Percentiles rank a stretch among this genome's conserved stretches.
Evolutionary conservation across 1,139 yeast species (phyloP).

Genomic region (Hyphopichia burtonii): DNA sequence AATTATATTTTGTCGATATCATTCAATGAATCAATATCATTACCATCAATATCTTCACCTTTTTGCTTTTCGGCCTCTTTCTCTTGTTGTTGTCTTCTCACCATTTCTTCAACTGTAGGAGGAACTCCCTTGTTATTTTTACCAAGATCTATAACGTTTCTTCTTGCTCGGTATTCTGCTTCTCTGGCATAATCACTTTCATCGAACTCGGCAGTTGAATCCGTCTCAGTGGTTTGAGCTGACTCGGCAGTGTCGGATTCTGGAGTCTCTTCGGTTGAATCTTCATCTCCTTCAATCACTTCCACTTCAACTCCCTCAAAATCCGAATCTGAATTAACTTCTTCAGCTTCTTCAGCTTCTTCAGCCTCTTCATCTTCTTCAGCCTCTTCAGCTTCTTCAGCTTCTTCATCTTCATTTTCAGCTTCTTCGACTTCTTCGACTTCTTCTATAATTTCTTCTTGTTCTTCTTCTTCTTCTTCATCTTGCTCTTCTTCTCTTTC

Average conservation of each 20-base stretch:
- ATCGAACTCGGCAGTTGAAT: too few species aligned
- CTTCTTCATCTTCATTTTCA: background rate
- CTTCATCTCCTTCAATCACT: conserved; percentile 6
- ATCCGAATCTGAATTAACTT: conserved; percentile 3
- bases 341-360: background rate
- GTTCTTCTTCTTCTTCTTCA: background rate
- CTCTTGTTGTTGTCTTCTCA: background rate
- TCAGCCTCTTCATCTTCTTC: background rate
- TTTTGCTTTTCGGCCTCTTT: background rate
- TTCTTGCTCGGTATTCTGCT: conserved; percentile 6
- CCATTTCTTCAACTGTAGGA: background rate
- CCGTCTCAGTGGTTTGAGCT: too few species aligned
- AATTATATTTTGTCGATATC: background rate
- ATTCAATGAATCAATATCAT: background rate
- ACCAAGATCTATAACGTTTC: background rate
- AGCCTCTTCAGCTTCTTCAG: background rate
- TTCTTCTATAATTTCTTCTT: conserved; percentile 4
- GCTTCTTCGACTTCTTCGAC: conserved; percentile 1
- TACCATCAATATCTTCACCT: background rate
- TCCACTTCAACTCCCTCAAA: conserved; percentile 5
- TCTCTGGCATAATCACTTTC: conserved; percentile 3
- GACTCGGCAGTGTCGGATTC: too few species aligned
- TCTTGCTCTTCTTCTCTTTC: conserved; percentile 4
- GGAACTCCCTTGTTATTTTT: background rate
- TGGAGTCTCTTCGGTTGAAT: background rate